Base-by-base conservation (phyloP, 345 rosid species). In the Gossypium anomalum region DNA sequence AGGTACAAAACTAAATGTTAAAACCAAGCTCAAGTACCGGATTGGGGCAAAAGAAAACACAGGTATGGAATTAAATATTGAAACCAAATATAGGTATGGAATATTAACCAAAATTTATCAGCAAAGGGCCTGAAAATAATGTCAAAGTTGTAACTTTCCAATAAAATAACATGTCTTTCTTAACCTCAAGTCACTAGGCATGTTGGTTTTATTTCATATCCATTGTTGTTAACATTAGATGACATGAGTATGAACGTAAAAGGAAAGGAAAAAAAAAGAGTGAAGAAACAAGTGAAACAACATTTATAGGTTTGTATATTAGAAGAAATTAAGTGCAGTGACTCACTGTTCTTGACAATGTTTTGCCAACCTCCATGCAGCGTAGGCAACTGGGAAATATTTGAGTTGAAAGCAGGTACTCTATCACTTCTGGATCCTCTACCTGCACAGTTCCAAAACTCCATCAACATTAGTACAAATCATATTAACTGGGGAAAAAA, bases 271-370 rank as follows among this genome's bases (percentile, higher is more conserved):
- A 29, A 3, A 0, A 29, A 29, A 29, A 0, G 3, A 25, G 4
- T 3, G 34, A 34, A 34, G 17, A 16, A 27, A 34, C 73, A 58
- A 34, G 27, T 34, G 38, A 15, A 19, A n/a, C 41, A 67, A 47
- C 14, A 44, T 12, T 38, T 29, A 23, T 16, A 65, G 16, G n/a
- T 43, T 44, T 72, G 19, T 19, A 61, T 25, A 19, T 12, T 56
- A 53, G 23, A 47, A 34, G 22, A 41, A 45, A n/a, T n/a, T n/a
- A n/a, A 64, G 34, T 38, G 45, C 22, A 34, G 73, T 43, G 60
- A 81, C 89, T 86, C 73, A 87, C 93, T 25, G 87, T 85, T 83
- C 85, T 83, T 56, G 90, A 78, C 68, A 83, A 68, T 68, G 71
- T 82, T 60, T 20, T 67, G 70, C 93, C 90, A 59, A 80, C 16